A percentile compares a stretch with the other conserved stretches of the same genome.
phyloP scores from a whole-genome alignment of 257 asterid species.

The Nicotiana obtusifolia region DNA sequence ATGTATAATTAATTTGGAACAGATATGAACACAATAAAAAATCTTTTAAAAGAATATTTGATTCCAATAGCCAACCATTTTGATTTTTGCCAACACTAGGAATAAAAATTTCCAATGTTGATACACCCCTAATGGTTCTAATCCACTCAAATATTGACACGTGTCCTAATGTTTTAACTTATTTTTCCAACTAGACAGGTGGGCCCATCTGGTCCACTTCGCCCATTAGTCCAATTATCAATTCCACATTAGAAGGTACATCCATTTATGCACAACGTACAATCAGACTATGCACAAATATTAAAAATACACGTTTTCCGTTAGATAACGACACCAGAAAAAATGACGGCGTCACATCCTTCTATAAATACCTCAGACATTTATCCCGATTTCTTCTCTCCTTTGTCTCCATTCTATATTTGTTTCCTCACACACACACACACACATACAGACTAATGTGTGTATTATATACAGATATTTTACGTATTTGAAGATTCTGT shows the following conservation, averaged over 20 bases:
- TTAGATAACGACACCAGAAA: slow-evolving; percentile 22
- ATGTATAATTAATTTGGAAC: too few relatives aligned
- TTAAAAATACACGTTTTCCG: slow-evolving; percentile 28
- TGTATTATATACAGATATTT: neutral
- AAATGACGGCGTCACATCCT: slow-evolving; percentile 45
- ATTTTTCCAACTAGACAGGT: slow-evolving; percentile 30
- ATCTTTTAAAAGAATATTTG: too few relatives aligned
- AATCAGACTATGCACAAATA: neutral
- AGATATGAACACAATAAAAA: too few relatives aligned
- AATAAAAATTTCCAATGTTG: neutral
- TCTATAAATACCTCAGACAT: slow-evolving; percentile 46
- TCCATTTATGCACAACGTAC: neutral
- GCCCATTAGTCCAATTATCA: neutral
- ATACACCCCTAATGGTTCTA: neutral
- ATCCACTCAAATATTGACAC: neutral
- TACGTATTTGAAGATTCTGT: neutral
- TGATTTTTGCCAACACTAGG: neutral
- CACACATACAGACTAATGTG: neutral
- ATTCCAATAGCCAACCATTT: too few relatives aligned
- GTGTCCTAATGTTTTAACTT: neutral
- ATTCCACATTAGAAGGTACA: slow-evolving; percentile 25
- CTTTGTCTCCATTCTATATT: slow-evolving; percentile 38
- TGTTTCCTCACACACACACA: slow-evolving; percentile 22
- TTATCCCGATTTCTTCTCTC: slow-evolving; percentile 32
- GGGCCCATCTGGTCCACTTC: slow-evolving; percentile 56